These are phyloP conservation scores for Boechera stricta DNA, from an alignment of 345 rosid genomes.

Conservation along the genomic window DNA sequence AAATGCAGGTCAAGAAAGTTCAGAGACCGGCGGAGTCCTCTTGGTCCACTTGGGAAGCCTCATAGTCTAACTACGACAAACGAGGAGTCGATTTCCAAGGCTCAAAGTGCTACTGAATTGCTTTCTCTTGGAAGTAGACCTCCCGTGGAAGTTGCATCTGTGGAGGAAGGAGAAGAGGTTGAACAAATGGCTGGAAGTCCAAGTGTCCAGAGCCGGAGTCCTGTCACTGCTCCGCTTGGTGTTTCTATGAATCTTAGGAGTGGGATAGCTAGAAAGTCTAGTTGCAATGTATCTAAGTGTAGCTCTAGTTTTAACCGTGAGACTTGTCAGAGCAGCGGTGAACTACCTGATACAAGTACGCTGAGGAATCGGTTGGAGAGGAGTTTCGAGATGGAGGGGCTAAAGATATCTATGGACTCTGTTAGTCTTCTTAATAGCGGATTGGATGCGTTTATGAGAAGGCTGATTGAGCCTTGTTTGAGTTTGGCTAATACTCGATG, in stretches of 20 bases:
- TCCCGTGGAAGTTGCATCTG: conserved; percentile 76
- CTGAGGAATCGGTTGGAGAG: conserved; percentile 66
- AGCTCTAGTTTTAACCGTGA: conserved; percentile 38
- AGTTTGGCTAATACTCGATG: conserved; percentile 60
- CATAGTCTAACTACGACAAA: conserved; percentile 52
- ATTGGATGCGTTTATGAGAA: conserved; percentile 69
- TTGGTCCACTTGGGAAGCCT: conserved; percentile 85
- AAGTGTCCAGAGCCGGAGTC: conserved; percentile 73
- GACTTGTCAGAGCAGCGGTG: conserved; percentile 64
- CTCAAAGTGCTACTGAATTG: conserved; percentile 76
- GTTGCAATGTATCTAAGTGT: conserved; percentile 42
- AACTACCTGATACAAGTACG: conserved; percentile 79
- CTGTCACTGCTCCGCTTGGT: conserved; percentile 88
- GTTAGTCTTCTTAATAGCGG: conserved; percentile 74
- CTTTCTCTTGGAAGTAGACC: conserved; percentile 84
- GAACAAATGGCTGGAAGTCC: conserved; percentile 83
- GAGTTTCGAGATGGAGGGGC: conserved; percentile 70
- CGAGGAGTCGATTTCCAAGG: conserved; percentile 60
- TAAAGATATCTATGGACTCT: conserved; percentile 60
- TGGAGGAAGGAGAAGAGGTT: conserved; percentile 97
- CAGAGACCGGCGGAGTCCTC: conserved; percentile 74
- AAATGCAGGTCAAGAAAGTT: conserved; percentile 73
- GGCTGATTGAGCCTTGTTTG: conserved; percentile 76
- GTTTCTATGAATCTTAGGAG: conserved; percentile 59
- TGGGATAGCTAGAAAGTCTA: conserved; percentile 54